These are phyloP conservation scores for Umbilicus rupestris DNA, from an alignment of 164 flowering plant species.

Conservation along the genomic window DNA sequence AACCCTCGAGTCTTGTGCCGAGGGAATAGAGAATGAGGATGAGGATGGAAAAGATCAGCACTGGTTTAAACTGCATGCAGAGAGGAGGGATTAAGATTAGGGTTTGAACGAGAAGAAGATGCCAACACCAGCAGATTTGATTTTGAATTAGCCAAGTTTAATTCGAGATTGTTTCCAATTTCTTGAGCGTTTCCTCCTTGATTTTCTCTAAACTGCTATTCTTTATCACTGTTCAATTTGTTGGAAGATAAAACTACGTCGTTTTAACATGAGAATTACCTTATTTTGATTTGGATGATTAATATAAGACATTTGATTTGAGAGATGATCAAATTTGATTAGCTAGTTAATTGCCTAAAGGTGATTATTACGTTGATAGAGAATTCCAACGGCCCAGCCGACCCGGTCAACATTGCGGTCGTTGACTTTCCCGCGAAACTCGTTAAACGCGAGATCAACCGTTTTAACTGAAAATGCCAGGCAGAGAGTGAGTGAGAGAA, in stretches of 20 bases:
- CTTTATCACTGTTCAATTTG: not conserved
- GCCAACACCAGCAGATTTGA: slow-evolving; percentile 1
- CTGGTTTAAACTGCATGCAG: not conserved
- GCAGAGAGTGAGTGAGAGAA: slow-evolving; percentile 5
- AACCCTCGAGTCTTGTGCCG: not conserved
- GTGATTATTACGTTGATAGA: no score
- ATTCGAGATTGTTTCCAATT: slow-evolving; percentile 1
- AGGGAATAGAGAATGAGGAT: not conserved
- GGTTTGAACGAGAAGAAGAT: not conserved
- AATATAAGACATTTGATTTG: no score
- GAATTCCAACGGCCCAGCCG: no score
- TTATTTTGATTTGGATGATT: no score
- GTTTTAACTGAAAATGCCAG: slow-evolving; percentile 1
- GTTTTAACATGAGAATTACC: no score
- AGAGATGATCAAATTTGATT: no score
- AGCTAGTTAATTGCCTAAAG: no score
- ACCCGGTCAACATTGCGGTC: not conserved
- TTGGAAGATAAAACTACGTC: not conserved
- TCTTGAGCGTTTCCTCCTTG: slow-evolving; percentile 1
- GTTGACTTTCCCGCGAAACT: slow-evolving; percentile 5
- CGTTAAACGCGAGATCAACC: not conserved
- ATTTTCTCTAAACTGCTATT: slow-evolving; percentile 7
- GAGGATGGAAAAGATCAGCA: slow-evolving; percentile 4
- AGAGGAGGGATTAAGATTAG: not conserved
- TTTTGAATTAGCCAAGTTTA: not conserved